A percentile compares a stretch with the other conserved stretches of the same genome.
These are phyloP conservation scores for Yarrowia hollandica DNA, from an alignment of 805 yeast genomes.

Conservation along the genomic window DNA sequence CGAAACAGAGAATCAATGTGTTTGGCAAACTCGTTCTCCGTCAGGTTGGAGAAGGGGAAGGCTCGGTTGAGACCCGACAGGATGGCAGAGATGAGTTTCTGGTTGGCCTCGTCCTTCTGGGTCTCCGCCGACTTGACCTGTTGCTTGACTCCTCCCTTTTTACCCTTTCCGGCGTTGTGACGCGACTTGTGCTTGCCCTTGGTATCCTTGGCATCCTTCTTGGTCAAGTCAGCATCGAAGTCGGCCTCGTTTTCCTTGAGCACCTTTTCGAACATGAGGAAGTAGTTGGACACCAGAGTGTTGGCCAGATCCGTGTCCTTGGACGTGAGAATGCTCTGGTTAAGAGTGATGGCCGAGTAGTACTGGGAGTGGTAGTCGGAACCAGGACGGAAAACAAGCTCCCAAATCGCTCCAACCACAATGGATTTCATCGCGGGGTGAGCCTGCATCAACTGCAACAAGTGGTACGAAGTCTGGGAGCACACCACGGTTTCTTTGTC, in stretches of 20 bases:
- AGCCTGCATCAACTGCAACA: constrained; percentile 77
- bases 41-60: constrained; percentile 82
- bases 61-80: constrained; percentile 95
- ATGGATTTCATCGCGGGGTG: constrained; percentile 95
- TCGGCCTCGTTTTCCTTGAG: constrained; percentile 61
- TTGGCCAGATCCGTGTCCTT: constrained; percentile 82
- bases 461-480: constrained; percentile 79
- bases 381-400: constrained; percentile 70
- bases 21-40: constrained; percentile 60
- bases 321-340: constrained; percentile 85
- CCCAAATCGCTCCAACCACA: constrained; percentile 75
- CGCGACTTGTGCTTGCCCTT: constrained; percentile 52
- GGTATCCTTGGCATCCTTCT: constrained; percentile 33
- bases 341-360: constrained; percentile 82
- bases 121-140: constrained; percentile 37
- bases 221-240: constrained; percentile 42
- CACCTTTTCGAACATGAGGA: constrained; percentile 80
- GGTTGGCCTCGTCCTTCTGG: constrained; percentile 65
- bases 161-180: constrained; percentile 77
- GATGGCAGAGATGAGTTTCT: constrained; percentile 83
- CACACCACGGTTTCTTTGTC: constrained; percentile 89
- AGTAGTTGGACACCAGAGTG: constrained; percentile 76
- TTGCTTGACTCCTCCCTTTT: constrained; percentile 62
- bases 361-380: constrained; percentile 82
- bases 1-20: constrained; percentile 83